Percentiles rank a stretch among this genome's conserved stretches.
Conservation (phyloP, 2,329 filamentous ascomycete species). For the Colletotrichum brevisporum region DNA sequence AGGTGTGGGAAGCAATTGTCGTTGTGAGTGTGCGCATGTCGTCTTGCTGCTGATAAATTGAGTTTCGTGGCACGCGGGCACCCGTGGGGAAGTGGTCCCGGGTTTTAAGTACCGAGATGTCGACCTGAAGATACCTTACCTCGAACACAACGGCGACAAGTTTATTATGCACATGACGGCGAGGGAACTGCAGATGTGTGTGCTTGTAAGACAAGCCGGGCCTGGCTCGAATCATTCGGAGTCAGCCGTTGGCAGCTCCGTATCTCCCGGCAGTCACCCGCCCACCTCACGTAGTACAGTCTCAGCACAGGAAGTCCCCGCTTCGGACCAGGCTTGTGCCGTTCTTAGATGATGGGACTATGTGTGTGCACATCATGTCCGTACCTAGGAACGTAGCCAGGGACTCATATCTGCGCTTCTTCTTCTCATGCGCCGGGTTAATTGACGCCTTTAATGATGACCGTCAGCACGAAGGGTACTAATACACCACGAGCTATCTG, state of each 20-base stretch:
- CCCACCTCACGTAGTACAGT: slow-evolving; percentile 34
- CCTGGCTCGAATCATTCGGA: slow-evolving; percentile 15
- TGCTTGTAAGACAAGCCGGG: slow-evolving; percentile 4
- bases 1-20: background rate
- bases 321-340: slow-evolving; percentile 8
- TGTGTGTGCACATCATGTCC: no score
- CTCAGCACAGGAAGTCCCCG: slow-evolving; percentile 22
- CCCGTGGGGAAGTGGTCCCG: background rate
- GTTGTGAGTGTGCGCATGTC: background rate
- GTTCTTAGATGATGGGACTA: slow-evolving; percentile 25
- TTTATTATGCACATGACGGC: background rate
- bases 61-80: background rate
- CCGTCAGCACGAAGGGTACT: background rate
- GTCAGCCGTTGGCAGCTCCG: slow-evolving; percentile 20
- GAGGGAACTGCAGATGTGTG: background rate
- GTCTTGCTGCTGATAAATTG: no score
- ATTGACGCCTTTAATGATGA: slow-evolving; percentile 17
- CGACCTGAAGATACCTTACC: background rate
- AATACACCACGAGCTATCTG: background rate
- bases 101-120: background rate
- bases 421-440: slow-evolving; percentile 1
- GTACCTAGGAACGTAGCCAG: no score
- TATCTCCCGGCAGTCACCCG: slow-evolving; percentile 32
- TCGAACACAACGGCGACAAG: background rate
- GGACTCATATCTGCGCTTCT: no score